These are phyloP conservation scores for Pinus albicaulis DNA, from an alignment of 75 land plant species.

Conservation along the genomic window DNA sequence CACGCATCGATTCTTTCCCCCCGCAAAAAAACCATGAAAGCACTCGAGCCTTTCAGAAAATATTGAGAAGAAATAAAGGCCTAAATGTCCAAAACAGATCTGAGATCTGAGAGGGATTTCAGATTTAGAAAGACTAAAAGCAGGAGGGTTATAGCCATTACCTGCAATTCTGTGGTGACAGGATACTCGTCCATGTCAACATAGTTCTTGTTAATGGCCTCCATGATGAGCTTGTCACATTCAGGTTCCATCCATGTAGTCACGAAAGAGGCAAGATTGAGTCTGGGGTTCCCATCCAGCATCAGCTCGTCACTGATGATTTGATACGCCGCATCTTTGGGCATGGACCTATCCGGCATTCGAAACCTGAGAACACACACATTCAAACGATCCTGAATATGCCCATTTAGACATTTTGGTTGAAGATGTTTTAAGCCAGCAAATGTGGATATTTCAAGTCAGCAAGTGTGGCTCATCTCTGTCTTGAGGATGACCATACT, in stretches of 20 bases:
- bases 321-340: slow-evolving; percentile 40
- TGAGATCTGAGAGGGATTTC: too few species aligned
- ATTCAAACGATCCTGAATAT: too few species aligned
- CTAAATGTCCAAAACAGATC: not conserved
- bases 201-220: slow-evolving; percentile 59
- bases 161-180: slow-evolving; percentile 67
- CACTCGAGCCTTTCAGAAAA: too few species aligned
- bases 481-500: too few species aligned
- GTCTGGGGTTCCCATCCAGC: slow-evolving; percentile 43
- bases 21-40: not conserved
- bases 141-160: not conserved
- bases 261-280: slow-evolving; percentile 36
- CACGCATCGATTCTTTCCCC: slow-evolving; percentile 57
- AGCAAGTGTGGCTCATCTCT: too few species aligned
- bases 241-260: slow-evolving; percentile 53
- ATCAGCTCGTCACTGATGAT: slow-evolving; percentile 39
- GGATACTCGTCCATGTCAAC: slow-evolving; percentile 82
- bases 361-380: slow-evolving; percentile 3
- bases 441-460: too few species aligned
- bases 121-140: too few species aligned
- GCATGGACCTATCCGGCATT: slow-evolving; percentile 16
- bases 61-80: too few species aligned
- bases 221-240: slow-evolving; percentile 24
- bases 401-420: too few species aligned
- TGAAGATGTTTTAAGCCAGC: too few species aligned